Conservation (phyloP, 1,284 basidiomycete species). For the Meira nashicola region DNA sequence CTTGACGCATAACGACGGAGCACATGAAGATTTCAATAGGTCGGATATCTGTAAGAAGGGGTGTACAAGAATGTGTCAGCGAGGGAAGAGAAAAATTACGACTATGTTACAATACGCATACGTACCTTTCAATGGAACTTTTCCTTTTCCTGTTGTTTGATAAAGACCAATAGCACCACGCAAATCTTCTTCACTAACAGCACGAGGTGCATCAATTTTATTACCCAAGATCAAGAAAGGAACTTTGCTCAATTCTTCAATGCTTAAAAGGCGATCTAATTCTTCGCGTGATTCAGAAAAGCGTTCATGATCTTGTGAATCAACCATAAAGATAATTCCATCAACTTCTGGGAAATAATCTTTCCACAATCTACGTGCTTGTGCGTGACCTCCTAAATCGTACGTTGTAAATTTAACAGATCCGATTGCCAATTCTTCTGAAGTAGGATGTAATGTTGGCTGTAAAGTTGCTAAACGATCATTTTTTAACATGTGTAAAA, state of each 20-base stretch:
- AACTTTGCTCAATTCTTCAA: constrained; percentile 76
- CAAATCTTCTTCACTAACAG: constrained; percentile 95
- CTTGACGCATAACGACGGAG: constrained; percentile 97
- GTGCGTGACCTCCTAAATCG: constrained; percentile 94
- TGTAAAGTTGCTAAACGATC: constrained; percentile 95
- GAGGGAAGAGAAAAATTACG: neutral
- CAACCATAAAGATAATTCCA: constrained; percentile 96
- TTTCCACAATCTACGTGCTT: constrained; percentile 96
- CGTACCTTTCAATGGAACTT: constrained; percentile 14
- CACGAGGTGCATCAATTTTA: constrained; percentile 98
- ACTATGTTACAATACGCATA: neutral
- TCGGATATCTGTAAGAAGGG: constrained; percentile 85
- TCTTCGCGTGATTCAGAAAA: constrained; percentile 95
- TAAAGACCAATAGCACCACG: constrained; percentile 91
- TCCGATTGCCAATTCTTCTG: constrained; percentile 97
- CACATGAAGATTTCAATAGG: constrained; percentile 99
- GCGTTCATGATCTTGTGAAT: constrained; percentile 91
- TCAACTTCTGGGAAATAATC: constrained; percentile 99
- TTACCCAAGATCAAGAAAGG: constrained; percentile 98
- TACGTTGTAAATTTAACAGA: constrained; percentile 99
- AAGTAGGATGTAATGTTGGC: constrained; percentile 98
- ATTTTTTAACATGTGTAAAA: constrained; percentile 99
- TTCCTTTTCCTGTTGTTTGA: constrained; percentile 88
- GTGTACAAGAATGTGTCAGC: neutral
- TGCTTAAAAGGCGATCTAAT: constrained; percentile 86